phyloP scores from a whole-genome alignment of 345 rosid species.

The Eucalyptus polybractea region DNA sequence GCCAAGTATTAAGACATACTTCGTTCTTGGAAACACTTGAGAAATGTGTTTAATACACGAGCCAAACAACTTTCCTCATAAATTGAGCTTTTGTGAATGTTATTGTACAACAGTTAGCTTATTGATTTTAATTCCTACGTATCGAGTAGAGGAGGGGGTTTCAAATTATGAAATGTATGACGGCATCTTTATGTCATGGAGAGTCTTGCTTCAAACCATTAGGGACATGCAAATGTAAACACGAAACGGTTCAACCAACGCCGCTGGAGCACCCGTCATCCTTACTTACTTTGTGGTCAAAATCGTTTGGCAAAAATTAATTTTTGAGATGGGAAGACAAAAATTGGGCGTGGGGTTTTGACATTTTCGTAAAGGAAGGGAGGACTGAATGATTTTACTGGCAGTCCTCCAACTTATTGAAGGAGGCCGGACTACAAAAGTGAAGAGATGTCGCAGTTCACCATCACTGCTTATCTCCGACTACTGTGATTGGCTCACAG shows the following conservation, averaged over 20 bases:
- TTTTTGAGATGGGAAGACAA: background rate
- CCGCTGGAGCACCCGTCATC: background rate
- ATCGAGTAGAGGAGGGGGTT: background rate
- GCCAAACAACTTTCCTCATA: no score
- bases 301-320: background rate
- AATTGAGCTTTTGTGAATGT: no score
- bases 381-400: background rate
- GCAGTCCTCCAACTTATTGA: background rate
- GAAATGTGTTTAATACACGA: background rate
- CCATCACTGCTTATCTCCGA: background rate
- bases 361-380: no score
- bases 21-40: background rate
- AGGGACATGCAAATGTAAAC: background rate
- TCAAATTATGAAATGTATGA: background rate
- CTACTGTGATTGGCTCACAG: background rate
- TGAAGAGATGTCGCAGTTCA: background rate
- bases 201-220: background rate
- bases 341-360: background rate
- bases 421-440: background rate
- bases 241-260: background rate
- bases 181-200: background rate
- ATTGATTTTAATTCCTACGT: no score
- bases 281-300: background rate
- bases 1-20: no score
- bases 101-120: no score